Evolutionary conservation across 2,329 filamentous ascomycete species (phyloP), one percentile per base, ranked within the genome.

Genomic region (Fusarium nematophilum): DNA sequence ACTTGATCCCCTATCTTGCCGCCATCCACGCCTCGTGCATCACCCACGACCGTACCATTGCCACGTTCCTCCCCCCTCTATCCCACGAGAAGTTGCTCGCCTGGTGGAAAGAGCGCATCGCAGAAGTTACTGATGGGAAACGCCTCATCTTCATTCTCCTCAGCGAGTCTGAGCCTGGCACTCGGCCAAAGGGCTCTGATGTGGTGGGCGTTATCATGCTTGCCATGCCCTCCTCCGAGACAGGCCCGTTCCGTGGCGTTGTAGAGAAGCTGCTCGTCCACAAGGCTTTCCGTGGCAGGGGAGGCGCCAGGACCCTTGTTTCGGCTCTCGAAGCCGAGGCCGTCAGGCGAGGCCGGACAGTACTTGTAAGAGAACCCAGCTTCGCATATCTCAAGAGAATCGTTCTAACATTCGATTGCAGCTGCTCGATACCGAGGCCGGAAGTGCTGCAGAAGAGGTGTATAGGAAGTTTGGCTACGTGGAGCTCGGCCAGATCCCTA

Each of bases 211-310:
- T 84, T 33, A 85, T 83, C 18, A 84, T 84, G 78, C 75, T 89
- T 4, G 68, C 64, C 39, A 78, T 82, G 71, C 81, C 83, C 6
- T 71, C 73, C 14, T 78, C 76, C 4, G 83, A 89, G 70, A 88
- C 86, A 4, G 84, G 80, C 0, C 77, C 79, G 0, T 85, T 85
- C 60, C 76, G 85, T 25, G 84, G 77, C 3, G 64, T 72, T 9
- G 81, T 89, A 2, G 81, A 89, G 71, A 85, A 86, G 69, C 75
- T 89, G 29, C 75, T 89, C 31, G 77, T 89, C 9, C 80, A 79
- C 56, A 82, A 81, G 10, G 75, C 74, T 38, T 81, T 80, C 64
- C 77, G 86, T 7, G 69, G 78, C 2, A 76, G 74, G 39, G 85
- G 86, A 4, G 80, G 83, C 39, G 85, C 83, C 3, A 80, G 73